Conservation (phyloP, 257 asterid species). For the Lavandula angustifolia region DNA sequence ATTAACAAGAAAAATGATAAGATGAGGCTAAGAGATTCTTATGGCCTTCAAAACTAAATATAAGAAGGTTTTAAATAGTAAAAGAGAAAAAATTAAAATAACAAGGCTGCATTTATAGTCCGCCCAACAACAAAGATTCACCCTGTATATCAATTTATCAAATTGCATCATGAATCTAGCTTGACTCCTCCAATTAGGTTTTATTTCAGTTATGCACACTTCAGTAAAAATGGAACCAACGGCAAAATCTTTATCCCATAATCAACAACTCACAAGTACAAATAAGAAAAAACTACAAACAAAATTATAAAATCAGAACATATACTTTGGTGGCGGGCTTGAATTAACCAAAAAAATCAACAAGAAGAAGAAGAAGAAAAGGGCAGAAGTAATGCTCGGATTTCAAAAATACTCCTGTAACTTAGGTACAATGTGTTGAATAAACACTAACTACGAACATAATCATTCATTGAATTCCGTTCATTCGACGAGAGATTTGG, state of each 20-base stretch:
- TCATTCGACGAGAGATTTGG: too few relatives aligned
- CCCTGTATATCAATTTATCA: background rate
- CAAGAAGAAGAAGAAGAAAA: background rate
- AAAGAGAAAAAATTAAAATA: background rate
- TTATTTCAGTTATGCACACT: background rate
- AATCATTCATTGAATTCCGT: too few relatives aligned
- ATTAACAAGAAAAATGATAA: background rate
- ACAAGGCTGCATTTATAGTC: background rate
- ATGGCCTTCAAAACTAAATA: background rate
- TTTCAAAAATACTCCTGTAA: conserved; percentile 2
- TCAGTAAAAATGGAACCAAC: background rate
- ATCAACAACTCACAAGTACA: background rate
- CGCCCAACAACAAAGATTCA: background rate
- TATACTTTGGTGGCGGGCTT: background rate
- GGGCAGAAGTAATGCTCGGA: background rate
- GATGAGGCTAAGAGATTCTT: background rate
- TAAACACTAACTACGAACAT: too few relatives aligned
- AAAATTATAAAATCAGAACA: conserved; percentile 9
- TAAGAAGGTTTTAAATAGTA: background rate
- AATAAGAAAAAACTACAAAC: background rate
- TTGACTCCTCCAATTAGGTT: conserved; percentile 15
- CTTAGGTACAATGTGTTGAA: background rate
- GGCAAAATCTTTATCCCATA: background rate
- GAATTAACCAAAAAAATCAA: conserved; percentile 14
- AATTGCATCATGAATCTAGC: background rate